Evolutionary conservation across 2,329 filamentous ascomycete species (phyloP), one percentile per base, ranked within the genome.

Genomic region (Sphaerulina vaccinii): DNA sequence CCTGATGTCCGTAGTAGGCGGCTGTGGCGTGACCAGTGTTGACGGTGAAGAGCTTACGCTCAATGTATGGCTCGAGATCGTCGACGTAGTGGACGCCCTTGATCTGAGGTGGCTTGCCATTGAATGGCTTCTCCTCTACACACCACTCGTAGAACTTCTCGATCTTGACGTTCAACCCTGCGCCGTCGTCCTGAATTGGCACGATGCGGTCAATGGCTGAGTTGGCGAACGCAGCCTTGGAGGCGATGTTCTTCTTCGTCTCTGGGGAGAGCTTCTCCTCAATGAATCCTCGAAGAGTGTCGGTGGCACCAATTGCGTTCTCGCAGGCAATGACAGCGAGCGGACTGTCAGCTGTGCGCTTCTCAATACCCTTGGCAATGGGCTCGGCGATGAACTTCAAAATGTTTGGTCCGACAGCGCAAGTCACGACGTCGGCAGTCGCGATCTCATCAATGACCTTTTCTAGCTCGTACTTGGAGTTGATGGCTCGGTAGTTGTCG

Each of bases 81-180:
- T 90, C 84, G 54, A 97, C 93, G 84, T 89, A 96, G 76, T 95
- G 88, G 70, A 97, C 86, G 54, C 91, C 92, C 61, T 93, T 73
- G 66, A 99, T 92, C 15, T 82, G 74, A 61, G 82, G 80, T 62
- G 82, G 80, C 56, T 80, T 75, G 58, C 85, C 82, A 59, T 85
- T 79, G 73, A 97, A 96, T 2, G 92, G 92, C 38, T 83, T 86
- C 70, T 83, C 77, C 69, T 99, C 93, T 45, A 99, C 91, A 33
- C 93, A 92, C 93, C 93, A 99, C 78, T 99, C 93, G 76, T 89
- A 96, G 80, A 97, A 99, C 76, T 93, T 93, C 80, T 99, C 93
- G 41, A 99, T 90, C 66, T 86, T 91, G 61, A 99, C 93, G 67
- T 96, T 85, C 38, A 99, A 81, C 50, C 90, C 90, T 19, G 86